Percentiles rank a stretch among this genome's conserved stretches.
Conservation (phyloP, 2,329 filamentous ascomycete species). For the Alternaria tenuissima region DNA sequence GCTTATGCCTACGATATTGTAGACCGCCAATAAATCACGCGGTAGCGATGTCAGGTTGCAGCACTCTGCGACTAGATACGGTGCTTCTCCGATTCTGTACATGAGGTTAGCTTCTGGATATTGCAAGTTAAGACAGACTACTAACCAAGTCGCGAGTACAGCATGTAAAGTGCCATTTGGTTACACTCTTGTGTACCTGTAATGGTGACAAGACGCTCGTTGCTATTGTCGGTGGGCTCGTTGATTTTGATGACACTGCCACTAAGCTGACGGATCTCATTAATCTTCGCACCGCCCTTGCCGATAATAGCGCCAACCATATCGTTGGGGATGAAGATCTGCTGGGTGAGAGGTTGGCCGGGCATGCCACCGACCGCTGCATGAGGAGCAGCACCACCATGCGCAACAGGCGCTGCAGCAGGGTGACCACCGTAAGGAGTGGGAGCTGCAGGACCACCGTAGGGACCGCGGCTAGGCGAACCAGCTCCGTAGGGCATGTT, state of each 20-base stretch:
- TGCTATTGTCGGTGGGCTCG: conserved; percentile 98
- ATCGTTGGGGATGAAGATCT: conserved; percentile 99
- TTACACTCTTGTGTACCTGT: conserved; percentile 98
- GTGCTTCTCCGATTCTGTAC: conserved; percentile 77
- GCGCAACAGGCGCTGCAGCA: conserved; percentile 59
- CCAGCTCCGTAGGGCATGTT: conserved; percentile 80
- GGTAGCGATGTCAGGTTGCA: not conserved
- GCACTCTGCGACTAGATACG: conserved; percentile 61
- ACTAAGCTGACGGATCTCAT: conserved; percentile 95
- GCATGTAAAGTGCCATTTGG: conserved; percentile 99
- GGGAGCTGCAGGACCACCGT: conserved; percentile 80
- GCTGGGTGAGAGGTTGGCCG: conserved; percentile 86
- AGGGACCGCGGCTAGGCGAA: conserved; percentile 74
- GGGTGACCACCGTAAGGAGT: conserved; percentile 71
- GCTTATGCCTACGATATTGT: not conserved
- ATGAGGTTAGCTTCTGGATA: conserved; percentile 10
- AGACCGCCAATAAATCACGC: not conserved
- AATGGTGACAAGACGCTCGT: conserved; percentile 95
- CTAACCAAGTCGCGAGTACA: conserved; percentile 94
- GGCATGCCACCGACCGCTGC: conserved; percentile 67
- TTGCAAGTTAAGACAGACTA: not conserved
- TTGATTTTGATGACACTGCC: conserved; percentile 99
- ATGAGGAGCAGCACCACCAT: conserved; percentile 75
- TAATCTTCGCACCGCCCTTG: conserved; percentile 98
- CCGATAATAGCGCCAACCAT: conserved; percentile 99